Conservation (phyloP, 2,329 filamentous ascomycete genomes). For the Sarocladiaceae sp. region DNA sequence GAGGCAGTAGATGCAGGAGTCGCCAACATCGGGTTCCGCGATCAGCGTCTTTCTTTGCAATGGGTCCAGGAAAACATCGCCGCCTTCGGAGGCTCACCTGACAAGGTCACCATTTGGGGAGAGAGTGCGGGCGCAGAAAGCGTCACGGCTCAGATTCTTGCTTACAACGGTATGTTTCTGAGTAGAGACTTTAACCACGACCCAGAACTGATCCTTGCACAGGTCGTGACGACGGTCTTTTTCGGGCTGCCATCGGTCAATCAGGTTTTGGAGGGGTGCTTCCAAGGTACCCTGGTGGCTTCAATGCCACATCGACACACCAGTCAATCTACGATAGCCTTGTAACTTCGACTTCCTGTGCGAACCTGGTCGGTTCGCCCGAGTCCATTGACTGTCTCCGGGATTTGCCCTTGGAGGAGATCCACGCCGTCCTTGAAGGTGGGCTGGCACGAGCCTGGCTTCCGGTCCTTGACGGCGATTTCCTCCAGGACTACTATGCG, state of each 20-base stretch:
- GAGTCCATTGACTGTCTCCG: constrained; percentile 24
- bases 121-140: constrained; percentile 37
- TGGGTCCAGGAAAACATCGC: constrained; percentile 50
- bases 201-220: no score
- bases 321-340: constrained; percentile 8
- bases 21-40: constrained; percentile 42
- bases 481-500: constrained; percentile 41
- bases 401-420: constrained; percentile 20
- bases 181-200: no score
- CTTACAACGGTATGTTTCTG: constrained; percentile 49
- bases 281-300: constrained; percentile 40
- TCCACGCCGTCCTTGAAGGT: constrained; percentile 25
- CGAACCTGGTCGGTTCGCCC: constrained; percentile 22
- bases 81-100: constrained; percentile 40
- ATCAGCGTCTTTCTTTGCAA: constrained; percentile 41
- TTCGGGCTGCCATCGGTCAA: constrained; percentile 39
- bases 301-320: not conserved
- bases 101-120: constrained; percentile 41
- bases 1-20: constrained; percentile 35
- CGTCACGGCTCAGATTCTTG: constrained; percentile 43
- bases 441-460: constrained; percentile 23
- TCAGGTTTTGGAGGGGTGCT: constrained; percentile 1
- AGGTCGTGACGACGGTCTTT: constrained; percentile 47
- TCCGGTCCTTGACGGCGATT: constrained; percentile 39
- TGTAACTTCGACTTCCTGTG: constrained; percentile 26